phyloP scores from a whole-genome alignment of 305 asterid genomes.

The Solanum hybrid region DNA sequence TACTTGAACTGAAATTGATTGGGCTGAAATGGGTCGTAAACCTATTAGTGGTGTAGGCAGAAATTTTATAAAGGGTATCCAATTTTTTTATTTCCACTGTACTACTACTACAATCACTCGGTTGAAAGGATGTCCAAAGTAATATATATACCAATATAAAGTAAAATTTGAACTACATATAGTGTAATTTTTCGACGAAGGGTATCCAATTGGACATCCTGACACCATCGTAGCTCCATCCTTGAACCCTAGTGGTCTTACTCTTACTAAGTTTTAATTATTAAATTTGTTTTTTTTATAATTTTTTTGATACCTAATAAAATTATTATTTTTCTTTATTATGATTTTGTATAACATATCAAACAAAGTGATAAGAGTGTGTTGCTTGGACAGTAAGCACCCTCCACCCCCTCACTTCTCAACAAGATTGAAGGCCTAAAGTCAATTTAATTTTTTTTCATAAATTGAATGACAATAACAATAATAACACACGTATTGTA shows the following conservation, averaged over 20 bases:
- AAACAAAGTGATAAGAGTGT: neutral
- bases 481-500: too few species aligned
- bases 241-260: accelerated
- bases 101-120: too few species aligned
- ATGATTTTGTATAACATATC: neutral
- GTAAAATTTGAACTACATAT: too few species aligned
- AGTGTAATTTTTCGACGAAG: accelerated
- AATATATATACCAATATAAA: too few species aligned
- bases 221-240: neutral
- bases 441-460: neutral
- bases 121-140: too few species aligned
- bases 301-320: too few species aligned
- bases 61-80: too few species aligned
- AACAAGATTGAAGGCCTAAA: neutral
- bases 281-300: too few species aligned
- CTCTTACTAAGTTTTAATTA: neutral
- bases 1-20: too few species aligned
- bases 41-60: accelerated
- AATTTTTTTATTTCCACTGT: too few species aligned
- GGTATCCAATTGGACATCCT: neutral
- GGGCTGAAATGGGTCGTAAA: neutral
- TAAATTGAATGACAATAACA: neutral
- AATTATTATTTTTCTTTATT: too few species aligned
- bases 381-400: neutral
- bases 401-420: too few species aligned